Evolutionary conservation across 1,139 yeast species (phyloP).

Genomic region (Spencermartinsiella ligniputridi): DNA sequence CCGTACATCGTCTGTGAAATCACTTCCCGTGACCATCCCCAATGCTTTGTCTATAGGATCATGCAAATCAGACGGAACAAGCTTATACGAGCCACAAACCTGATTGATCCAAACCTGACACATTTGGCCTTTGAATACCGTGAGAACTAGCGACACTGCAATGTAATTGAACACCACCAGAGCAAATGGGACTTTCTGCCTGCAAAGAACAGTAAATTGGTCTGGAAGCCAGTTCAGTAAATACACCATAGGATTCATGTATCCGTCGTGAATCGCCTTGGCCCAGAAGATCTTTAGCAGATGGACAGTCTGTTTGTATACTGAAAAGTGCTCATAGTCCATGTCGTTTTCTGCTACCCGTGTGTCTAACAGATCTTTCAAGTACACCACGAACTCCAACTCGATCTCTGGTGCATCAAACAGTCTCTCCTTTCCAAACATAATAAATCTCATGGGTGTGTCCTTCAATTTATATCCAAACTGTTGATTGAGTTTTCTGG

Average conservation of each 20-base stretch:
- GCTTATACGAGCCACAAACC: neutral
- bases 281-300: neutral
- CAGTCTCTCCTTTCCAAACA: neutral
- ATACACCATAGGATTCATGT: neutral
- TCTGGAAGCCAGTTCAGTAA: conserved; percentile 1
- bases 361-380: neutral
- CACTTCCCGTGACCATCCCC: neutral
- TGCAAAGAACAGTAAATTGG: neutral
- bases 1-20: neutral
- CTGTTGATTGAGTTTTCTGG: neutral
- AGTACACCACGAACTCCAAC: neutral
- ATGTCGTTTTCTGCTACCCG: neutral
- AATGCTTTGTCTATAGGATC: neutral
- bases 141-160: neutral
- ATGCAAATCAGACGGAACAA: neutral
- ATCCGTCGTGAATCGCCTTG: neutral
- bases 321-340: neutral
- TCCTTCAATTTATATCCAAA: neutral
- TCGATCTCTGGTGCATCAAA: neutral
- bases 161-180: conserved; percentile 1
- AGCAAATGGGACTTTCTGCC: conserved; percentile 3
- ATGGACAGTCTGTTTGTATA: conserved; percentile 1
- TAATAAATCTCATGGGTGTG: neutral
- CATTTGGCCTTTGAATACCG: neutral
- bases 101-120: neutral